These are phyloP conservation scores for Diversispora epigaea DNA, from an alignment of 192 early-diverging fungal species.

Conservation along the genomic window DNA sequence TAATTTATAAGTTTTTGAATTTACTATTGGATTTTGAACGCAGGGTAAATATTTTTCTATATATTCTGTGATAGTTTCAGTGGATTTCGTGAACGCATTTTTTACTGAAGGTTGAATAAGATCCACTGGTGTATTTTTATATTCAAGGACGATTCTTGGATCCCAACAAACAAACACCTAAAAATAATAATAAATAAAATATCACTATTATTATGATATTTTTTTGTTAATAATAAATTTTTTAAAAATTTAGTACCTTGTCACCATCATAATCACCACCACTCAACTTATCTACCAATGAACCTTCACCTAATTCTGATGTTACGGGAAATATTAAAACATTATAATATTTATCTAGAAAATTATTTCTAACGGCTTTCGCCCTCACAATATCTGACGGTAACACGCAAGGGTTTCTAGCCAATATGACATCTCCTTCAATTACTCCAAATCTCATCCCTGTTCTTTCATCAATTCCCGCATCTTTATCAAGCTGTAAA, in stretches of 20 bases:
- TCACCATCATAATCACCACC: constrained; percentile 34
- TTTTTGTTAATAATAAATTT: neutral
- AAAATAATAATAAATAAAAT: neutral
- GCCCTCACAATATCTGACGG: constrained; percentile 24
- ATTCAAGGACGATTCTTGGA: constrained; percentile 32
- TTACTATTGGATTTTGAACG: too few relatives aligned
- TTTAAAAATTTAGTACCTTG: constrained; percentile 24
- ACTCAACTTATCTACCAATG: constrained; percentile 9
- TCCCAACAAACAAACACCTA: constrained; percentile 48
- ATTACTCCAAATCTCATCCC: constrained; percentile 31
- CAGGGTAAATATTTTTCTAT: neutral
- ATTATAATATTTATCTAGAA: constrained; percentile 20
- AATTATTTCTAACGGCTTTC: constrained; percentile 1
- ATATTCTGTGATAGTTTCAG: neutral
- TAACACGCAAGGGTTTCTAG: constrained; percentile 14
- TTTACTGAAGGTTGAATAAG: neutral
- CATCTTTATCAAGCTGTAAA: constrained; percentile 33
- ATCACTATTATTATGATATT: neutral
- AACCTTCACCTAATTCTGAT: neutral
- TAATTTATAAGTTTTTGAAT: neutral
- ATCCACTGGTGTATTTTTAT: constrained; percentile 11
- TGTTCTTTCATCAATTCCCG: constrained; percentile 32
- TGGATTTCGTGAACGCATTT: constrained; percentile 29
- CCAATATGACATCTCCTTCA: constrained; percentile 34
- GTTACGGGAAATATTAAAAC: constrained; percentile 27